Conservation (phyloP, 495 filamentous ascomycete genomes). For the Xylona heveae region DNA sequence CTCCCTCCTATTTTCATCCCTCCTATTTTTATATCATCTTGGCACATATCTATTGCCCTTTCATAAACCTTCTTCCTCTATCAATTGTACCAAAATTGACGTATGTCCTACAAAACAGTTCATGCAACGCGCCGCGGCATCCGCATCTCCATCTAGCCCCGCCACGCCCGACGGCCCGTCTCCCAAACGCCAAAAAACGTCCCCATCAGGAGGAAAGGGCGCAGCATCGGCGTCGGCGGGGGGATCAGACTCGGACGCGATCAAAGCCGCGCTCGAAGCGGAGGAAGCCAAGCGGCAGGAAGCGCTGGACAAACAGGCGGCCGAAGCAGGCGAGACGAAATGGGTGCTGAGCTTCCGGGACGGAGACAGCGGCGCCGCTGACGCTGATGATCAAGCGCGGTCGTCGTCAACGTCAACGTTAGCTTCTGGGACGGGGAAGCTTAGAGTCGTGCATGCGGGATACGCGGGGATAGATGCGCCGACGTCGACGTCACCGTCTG, state of each 20-base stretch:
- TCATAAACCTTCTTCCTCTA: not conserved
- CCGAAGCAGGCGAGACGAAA: constrained; percentile 60
- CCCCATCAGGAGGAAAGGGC: constrained; percentile 5
- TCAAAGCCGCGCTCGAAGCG: constrained; percentile 47
- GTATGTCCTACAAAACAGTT: constrained; percentile 31
- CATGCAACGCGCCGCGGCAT: constrained; percentile 78
- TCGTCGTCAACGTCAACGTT: not conserved
- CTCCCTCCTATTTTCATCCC: constrained; percentile 1
- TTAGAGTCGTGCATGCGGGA: constrained; percentile 19
- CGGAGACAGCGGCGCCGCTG: constrained; percentile 1
- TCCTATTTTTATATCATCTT: constrained; percentile 7
- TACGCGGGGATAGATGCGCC: constrained; percentile 21
- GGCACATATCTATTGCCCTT: constrained; percentile 4
- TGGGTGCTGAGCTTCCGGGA: constrained; percentile 53
- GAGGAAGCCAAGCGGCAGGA: constrained; percentile 56
- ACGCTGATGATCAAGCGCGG: not conserved
- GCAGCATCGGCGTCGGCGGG: constrained; percentile 5
- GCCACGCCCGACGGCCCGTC: constrained; percentile 18
- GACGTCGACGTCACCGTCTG: constrained; percentile 7
- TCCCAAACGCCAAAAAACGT: constrained; percentile 31
- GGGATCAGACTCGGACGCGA: constrained; percentile 19
- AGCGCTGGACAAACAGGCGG: constrained; percentile 47
- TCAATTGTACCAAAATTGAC: no score
- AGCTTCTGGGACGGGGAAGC: not conserved
- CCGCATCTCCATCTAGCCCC: constrained; percentile 8